These are phyloP conservation scores for Aspergillus nomiae DNA, from an alignment of 2,329 filamentous ascomycete genomes.

Conservation along the genomic window DNA sequence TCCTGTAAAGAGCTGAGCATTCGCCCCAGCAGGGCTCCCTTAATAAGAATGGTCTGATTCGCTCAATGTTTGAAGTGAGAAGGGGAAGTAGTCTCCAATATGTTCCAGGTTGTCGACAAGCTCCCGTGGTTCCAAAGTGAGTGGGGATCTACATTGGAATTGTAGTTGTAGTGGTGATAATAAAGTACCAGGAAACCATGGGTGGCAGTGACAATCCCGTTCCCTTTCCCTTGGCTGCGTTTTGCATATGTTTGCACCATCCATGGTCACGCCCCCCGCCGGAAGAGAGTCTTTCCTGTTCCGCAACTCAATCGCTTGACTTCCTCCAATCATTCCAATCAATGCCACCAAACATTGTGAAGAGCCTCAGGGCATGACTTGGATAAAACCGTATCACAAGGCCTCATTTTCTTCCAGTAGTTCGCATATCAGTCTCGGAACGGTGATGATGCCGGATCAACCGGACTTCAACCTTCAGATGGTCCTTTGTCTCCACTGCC, in stretches of 20 bases:
- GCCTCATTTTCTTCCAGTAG: background rate
- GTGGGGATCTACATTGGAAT: background rate
- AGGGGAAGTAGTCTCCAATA: background rate
- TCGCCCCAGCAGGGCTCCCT: conserved; percentile 8
- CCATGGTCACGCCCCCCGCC: conserved; percentile 4
- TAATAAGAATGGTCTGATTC: conserved; percentile 1
- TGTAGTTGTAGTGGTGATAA: background rate
- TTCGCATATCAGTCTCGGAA: background rate
- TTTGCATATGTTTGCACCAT: background rate
- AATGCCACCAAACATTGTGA: background rate
- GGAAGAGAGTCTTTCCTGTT: background rate
- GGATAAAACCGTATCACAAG: conserved; percentile 1
- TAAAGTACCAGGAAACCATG: conserved; percentile 2
- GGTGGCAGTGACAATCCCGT: conserved; percentile 1
- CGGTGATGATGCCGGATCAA: background rate
- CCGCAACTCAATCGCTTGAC: conserved; percentile 9
- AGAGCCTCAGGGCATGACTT: conserved; percentile 2
- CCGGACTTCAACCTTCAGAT: background rate
- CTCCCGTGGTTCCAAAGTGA: too few relatives aligned
- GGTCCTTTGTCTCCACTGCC: conserved; percentile 8
- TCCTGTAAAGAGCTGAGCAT: background rate
- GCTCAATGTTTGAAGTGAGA: conserved; percentile 2
- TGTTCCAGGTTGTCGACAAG: background rate
- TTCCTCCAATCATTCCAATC: conserved; percentile 2
- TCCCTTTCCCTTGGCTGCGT: background rate